Base-by-base conservation (phyloP, 345 rosid species). In the Theobroma cacao region DNA sequence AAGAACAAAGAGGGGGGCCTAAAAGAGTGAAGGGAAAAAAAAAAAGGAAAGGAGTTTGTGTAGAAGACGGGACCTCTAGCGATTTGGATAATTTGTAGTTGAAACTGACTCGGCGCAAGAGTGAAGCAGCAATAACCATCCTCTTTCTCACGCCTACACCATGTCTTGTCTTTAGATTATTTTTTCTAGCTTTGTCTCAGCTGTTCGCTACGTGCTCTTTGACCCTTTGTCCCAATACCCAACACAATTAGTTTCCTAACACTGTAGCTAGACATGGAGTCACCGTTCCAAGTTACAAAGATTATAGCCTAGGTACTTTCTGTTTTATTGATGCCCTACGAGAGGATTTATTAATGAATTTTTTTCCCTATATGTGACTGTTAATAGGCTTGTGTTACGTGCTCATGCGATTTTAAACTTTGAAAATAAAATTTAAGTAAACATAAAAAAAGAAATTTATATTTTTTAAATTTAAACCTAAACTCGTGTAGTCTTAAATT, bases 31-130 rank as follows among this genome's bases (percentile, higher is more conserved):
- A 22, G 4, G 10, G 9, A 41, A 41, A 8, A 40, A 40, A 40
- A 40, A 7, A 40, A 40, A 40, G 8, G 43, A n/a, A 13, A 0
- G 3, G 52, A 68, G 72, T 68, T 48, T 47, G 22, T 3, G 30
- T 18, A 9, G 0, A 34, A 10, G 28, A 70, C 59, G 74, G 24
- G 74, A 47, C 8, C 59, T 47, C 22, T 70, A 9, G 41, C 74
- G 30, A 48, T 17, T 58, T 71, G 41, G 60, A 9, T 50, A 9
- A 13, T 30, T 4, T 50, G 18, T 31, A 71, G 61, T 71, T 72
- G 75, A 52, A 72, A 72, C 61, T 33, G 75, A 72, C 30, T 31
- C 18, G 61, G 75, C 36, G 61, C 31, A 56, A 9, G 31, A 56
- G 15, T 5, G 4, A 55, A 11, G 4, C 4, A 14, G 61, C n/a